Conservation (phyloP, 2,329 filamentous ascomycete genomes). For the Cladosporium sp. region DNA sequence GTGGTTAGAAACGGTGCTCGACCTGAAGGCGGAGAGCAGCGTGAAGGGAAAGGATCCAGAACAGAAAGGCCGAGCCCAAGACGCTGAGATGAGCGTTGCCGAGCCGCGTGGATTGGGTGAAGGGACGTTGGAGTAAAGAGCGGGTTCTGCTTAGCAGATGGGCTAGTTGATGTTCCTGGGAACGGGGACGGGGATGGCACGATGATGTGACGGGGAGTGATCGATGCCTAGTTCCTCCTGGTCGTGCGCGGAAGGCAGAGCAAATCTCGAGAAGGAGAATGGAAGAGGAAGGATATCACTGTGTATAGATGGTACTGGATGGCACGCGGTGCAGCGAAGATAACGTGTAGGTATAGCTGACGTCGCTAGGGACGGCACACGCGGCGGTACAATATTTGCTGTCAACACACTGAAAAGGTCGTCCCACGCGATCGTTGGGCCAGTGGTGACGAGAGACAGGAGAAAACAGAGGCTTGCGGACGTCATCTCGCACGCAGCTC, state of each 20-base stretch:
- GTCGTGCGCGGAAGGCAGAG: background rate
- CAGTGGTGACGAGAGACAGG: background rate
- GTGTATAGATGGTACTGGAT: background rate
- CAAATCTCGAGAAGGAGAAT: background rate
- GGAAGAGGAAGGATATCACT: background rate
- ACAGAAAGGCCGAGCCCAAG: conserved; percentile 3
- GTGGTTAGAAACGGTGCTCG: background rate
- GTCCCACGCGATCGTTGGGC: conserved; percentile 6
- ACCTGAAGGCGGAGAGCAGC: background rate
- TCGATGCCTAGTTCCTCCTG: conserved; percentile 6
- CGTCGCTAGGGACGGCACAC: conserved; percentile 2
- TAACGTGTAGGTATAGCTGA: conserved; percentile 1
- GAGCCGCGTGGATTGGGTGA: background rate
- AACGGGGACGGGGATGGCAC: conserved; percentile 7
- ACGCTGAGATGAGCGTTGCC: conserved; percentile 7
- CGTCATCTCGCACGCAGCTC: conserved; percentile 15
- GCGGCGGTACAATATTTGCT: conserved; percentile 8
- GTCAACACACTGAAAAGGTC: background rate
- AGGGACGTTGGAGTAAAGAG: conserved; percentile 15
- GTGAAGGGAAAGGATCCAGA: background rate
- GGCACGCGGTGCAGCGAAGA: background rate
- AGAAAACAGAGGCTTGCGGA: background rate
- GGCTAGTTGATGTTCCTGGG: conserved; percentile 1
- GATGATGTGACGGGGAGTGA: conserved; percentile 13
- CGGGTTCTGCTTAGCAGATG: conserved; percentile 10